These are phyloP conservation scores for Diaporthe batatas DNA, from an alignment of 2,329 filamentous ascomycete species.

Conservation along the genomic window DNA sequence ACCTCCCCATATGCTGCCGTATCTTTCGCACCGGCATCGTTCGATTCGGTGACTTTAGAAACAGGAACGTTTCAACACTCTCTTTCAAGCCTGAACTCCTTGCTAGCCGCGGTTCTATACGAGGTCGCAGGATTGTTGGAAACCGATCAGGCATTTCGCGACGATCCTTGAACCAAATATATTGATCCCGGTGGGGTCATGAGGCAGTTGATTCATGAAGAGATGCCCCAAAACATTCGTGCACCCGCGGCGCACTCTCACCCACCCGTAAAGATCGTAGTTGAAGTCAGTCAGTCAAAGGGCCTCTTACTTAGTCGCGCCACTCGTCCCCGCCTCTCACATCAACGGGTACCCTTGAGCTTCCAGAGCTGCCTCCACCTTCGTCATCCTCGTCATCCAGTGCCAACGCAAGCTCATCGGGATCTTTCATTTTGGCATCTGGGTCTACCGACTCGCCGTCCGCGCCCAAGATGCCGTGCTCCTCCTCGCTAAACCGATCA, in stretches of 20 bases:
- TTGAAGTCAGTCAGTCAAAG: conserved; percentile 2
- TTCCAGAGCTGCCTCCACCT: conserved; percentile 49
- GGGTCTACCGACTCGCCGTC: conserved; percentile 60
- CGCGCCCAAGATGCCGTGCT: conserved; percentile 55
- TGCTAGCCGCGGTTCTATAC: conserved; percentile 22
- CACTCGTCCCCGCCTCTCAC: conserved; percentile 63
- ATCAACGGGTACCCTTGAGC: conserved; percentile 52
- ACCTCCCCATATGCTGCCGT: neutral
- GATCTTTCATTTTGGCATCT: conserved; percentile 76
- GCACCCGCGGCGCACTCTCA: neutral
- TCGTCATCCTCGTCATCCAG: conserved; percentile 71
- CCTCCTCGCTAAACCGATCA: conserved; percentile 55
- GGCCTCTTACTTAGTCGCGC: conserved; percentile 46
- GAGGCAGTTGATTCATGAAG: neutral
- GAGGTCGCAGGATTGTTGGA: conserved; percentile 8
- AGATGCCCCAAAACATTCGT: neutral
- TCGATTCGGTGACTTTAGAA: neutral
- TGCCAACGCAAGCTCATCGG: conserved; percentile 73
- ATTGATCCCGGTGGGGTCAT: neutral
- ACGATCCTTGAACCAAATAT: conserved; percentile 12
- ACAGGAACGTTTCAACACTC: neutral
- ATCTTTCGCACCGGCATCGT: neutral
- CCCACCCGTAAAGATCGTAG: neutral
- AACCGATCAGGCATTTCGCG: neutral
- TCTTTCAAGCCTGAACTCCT: conserved; percentile 24